Conservation (phyloP, 129 eudicot genomes). For the Flaveria trinervia region DNA sequence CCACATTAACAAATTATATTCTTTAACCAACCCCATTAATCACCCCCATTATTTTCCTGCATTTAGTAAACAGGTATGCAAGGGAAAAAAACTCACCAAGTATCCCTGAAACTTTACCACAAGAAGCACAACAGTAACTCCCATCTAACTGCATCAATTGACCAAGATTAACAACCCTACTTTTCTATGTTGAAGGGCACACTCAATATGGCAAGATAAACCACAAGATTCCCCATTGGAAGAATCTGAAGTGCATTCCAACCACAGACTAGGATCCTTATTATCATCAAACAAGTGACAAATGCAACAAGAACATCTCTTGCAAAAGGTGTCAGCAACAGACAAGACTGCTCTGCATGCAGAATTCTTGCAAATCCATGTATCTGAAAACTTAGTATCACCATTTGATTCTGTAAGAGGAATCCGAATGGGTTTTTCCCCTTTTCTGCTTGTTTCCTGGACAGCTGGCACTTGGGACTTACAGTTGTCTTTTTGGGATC, state of each 20-base stretch:
- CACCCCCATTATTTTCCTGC: slow-evolving; percentile 1
- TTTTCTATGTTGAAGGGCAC: slow-evolving; percentile 79
- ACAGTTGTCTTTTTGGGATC: slow-evolving; percentile 53
- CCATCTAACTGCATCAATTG: slow-evolving; percentile 88
- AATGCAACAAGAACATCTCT: slow-evolving; percentile 96
- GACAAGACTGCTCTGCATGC: slow-evolving; percentile 88
- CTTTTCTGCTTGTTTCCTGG: slow-evolving; percentile 71
- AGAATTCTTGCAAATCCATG: slow-evolving; percentile 88
- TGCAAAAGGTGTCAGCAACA: slow-evolving; percentile 73
- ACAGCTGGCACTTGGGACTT: slow-evolving; percentile 51
- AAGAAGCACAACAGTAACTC: slow-evolving; percentile 90
- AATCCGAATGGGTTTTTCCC: slow-evolving; percentile 69
- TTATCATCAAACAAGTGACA: slow-evolving; percentile 94
- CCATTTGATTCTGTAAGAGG: slow-evolving; percentile 46
- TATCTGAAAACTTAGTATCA: slow-evolving; percentile 46
- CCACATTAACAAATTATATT: not conserved
- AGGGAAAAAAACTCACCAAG: slow-evolving; percentile 57
- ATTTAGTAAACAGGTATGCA: not conserved
- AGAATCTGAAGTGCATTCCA: slow-evolving; percentile 84
- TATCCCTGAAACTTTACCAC: slow-evolving; percentile 97
- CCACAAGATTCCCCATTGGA: slow-evolving; percentile 71
- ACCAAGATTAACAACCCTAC: slow-evolving; percentile 86
- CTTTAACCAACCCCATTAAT: not conserved
- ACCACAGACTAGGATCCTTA: slow-evolving; percentile 97
- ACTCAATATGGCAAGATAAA: slow-evolving; percentile 90